These are phyloP conservation scores for Gentiana straminea DNA, from an alignment of 257 asterid species.

Conservation along the genomic window DNA sequence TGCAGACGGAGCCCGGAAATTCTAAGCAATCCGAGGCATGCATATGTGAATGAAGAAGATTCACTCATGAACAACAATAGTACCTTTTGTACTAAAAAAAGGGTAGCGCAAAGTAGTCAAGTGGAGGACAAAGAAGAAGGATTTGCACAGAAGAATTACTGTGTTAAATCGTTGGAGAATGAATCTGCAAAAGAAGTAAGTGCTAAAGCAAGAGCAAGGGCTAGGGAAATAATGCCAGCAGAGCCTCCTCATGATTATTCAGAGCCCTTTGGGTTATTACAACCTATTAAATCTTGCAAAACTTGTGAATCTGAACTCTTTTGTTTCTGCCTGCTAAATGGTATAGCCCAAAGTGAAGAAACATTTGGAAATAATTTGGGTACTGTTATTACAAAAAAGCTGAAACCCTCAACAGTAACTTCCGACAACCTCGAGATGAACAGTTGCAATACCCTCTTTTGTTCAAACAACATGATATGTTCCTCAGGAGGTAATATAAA, in stretches of 20 bases:
- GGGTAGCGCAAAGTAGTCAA: not conserved
- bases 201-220: slow-evolving; percentile 77
- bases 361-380: slow-evolving; percentile 23
- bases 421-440: too few species aligned
- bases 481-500: slow-evolving; percentile 35
- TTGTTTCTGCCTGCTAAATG: slow-evolving; percentile 2
- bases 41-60: slow-evolving; percentile 4
- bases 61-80: not conserved
- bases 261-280: too few species aligned
- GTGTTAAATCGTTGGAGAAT: not conserved
- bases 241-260: slow-evolving; percentile 27
- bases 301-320: slow-evolving; percentile 8
- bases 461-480: slow-evolving; percentile 30
- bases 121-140: slow-evolving; percentile 5
- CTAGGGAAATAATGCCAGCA: slow-evolving; percentile 52
- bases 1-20: slow-evolving; percentile 6
- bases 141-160: slow-evolving; percentile 4
- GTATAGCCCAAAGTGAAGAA: slow-evolving; percentile 9
- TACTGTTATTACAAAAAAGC: slow-evolving; percentile 18
- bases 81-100: too few species aligned
- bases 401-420: slow-evolving; percentile 16
- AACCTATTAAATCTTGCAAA: slow-evolving; percentile 11
- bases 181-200: slow-evolving; percentile 45
- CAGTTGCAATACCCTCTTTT: slow-evolving; percentile 18
- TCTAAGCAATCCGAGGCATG: not conserved